Evolutionary conservation across 345 rosid genomes (phyloP).

Genomic region (Ceriops decandra): DNA sequence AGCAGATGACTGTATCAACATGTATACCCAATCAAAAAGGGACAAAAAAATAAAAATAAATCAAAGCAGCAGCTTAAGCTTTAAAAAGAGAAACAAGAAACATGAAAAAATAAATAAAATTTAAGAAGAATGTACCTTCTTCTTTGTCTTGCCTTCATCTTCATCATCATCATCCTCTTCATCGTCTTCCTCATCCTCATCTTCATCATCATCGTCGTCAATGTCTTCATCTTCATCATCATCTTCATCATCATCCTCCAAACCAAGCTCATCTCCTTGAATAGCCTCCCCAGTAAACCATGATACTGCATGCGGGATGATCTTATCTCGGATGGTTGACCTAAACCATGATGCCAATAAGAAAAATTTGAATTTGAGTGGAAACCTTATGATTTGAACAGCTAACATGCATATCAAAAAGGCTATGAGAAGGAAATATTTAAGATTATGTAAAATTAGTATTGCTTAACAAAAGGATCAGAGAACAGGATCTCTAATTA

Average conservation of each 20-base stretch:
- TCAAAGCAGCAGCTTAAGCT: conserved; percentile 9
- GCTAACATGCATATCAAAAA: not conserved
- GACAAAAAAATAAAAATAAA: not conserved
- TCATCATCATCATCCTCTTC: conserved; percentile 56
- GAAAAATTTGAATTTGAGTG: not conserved
- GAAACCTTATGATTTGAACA: not conserved
- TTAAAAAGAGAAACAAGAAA: not conserved
- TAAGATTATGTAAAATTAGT: not conserved
- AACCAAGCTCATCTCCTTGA: conserved; percentile 55
- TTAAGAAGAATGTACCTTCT: conserved; percentile 41
- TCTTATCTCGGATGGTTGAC: conserved; percentile 81
- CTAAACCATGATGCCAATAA: conserved; percentile 28
- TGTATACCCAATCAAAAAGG: conserved; percentile 7
- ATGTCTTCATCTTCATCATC: conserved; percentile 28
- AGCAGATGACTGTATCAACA: conserved; percentile 45
- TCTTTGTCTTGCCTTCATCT: conserved; percentile 36
- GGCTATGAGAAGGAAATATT: not conserved
- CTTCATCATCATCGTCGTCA: conserved; percentile 21
- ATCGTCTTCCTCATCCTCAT: conserved; percentile 39
- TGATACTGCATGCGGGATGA: conserved; percentile 91
- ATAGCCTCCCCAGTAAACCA: conserved; percentile 98
- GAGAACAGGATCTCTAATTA: conserved; percentile 5
- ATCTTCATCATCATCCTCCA: conserved; percentile 48
- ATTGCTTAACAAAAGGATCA: not conserved
- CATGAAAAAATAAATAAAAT: not conserved